Evolutionary conservation across 1,284 basidiomycete genomes (phyloP).

Genomic region (Sporisorium reilianum): DNA sequence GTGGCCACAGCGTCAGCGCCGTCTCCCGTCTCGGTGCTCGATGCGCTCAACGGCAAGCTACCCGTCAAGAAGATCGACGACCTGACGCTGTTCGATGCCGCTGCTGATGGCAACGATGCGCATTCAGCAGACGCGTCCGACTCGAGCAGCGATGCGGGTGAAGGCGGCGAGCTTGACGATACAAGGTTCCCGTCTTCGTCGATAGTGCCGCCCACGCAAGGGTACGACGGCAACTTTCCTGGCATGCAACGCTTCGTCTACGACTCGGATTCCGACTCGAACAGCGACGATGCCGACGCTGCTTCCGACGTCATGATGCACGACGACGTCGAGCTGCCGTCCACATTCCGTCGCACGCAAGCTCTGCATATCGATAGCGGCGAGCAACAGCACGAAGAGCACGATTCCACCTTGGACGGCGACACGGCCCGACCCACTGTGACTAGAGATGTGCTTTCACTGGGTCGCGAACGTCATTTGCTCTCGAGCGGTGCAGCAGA

Average conservation of each 20-base stretch:
- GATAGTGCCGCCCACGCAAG: constrained; percentile 38
- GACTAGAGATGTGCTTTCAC: constrained; percentile 18
- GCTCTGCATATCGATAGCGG: background rate
- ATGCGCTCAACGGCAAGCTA: constrained; percentile 26
- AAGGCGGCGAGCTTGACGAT: background rate
- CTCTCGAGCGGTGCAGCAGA: constrained; percentile 31
- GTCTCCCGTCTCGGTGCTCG: constrained; percentile 28
- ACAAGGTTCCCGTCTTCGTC: constrained; percentile 12
- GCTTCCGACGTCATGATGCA: constrained; percentile 13
- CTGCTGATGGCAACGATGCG: constrained; percentile 10
- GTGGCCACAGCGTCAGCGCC: constrained; percentile 33
- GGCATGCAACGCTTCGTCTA: constrained; percentile 27
- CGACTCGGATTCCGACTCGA: constrained; percentile 32
- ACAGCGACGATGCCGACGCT: constrained; percentile 8
- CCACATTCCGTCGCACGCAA: constrained; percentile 12
- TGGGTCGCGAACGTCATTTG: constrained; percentile 24
- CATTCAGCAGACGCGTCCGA: constrained; percentile 9
- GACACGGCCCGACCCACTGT: background rate
- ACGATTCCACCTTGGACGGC: background rate
- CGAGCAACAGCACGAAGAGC: background rate
- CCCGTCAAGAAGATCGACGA: constrained; percentile 7
- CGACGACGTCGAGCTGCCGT: constrained; percentile 24
- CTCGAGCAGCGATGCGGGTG: constrained; percentile 6
- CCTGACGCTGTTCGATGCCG: constrained; percentile 9
- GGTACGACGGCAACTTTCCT: constrained; percentile 46